These are phyloP conservation scores for Aureobasidium pullulans DNA, from an alignment of 2,329 filamentous ascomycete species.

Conservation along the genomic window DNA sequence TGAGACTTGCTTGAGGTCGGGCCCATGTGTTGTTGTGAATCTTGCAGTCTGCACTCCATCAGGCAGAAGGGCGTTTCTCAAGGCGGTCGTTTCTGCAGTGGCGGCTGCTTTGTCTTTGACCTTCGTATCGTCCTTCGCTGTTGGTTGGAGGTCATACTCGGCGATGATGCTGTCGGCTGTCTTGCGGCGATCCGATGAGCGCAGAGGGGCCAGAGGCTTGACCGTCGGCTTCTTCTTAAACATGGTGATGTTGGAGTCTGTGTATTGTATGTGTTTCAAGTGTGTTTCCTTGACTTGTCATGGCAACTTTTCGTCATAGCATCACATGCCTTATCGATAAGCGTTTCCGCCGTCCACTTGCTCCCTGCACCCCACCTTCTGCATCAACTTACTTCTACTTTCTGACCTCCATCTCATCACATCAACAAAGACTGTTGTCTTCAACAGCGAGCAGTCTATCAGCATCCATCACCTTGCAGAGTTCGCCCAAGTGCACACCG, in stretches of 20 bases:
- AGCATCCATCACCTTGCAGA: background rate
- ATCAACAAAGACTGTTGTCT: background rate
- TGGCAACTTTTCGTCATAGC: background rate
- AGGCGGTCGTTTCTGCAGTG: conserved; percentile 39
- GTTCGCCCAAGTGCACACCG: too few species aligned
- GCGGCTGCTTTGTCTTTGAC: conserved; percentile 37
- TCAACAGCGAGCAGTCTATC: background rate
- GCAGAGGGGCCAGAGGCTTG: conserved; percentile 58
- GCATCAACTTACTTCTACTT: background rate
- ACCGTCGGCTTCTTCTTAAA: conserved; percentile 37
- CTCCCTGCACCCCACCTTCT: too few species aligned
- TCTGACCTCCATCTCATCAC: background rate
- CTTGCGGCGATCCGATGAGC: conserved; percentile 60
- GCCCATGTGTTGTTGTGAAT: conserved; percentile 59
- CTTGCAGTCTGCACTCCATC: conserved; percentile 56
- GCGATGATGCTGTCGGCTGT: conserved; percentile 61
- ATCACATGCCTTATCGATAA: conserved; percentile 1
- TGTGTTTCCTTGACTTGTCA: background rate
- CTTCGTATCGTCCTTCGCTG: conserved; percentile 29
- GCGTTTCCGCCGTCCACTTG: background rate
- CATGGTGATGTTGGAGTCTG: conserved; percentile 19
- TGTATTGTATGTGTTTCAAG: background rate
- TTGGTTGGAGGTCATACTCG: conserved; percentile 49
- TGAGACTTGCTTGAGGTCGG: conserved; percentile 52
- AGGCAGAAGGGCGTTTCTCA: conserved; percentile 55